A percentile compares a stretch with the other conserved stretches of the same genome.
phyloP scores from a whole-genome alignment of 305 asterid genomes.

The Salvia sclarea region DNA sequence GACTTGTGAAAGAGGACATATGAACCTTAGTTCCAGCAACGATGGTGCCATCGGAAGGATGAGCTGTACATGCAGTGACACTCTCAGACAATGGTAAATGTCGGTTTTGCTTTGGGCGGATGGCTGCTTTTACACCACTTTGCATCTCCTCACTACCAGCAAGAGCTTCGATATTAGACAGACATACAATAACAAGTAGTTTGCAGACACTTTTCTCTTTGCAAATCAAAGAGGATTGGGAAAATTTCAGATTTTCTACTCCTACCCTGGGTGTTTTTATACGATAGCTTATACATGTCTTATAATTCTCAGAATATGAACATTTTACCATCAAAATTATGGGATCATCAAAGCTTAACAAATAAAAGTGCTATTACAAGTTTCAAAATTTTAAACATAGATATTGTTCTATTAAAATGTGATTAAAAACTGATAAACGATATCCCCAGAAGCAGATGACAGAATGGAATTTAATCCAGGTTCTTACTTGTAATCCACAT shows the following conservation, averaged over 20 bases:
- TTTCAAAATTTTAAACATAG: background rate
- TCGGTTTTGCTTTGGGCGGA: conserved; percentile 51
- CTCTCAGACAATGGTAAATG: conserved; percentile 56
- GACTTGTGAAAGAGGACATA: background rate
- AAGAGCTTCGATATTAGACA: conserved; percentile 35
- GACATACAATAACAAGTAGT: background rate
- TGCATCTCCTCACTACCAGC: conserved; percentile 54
- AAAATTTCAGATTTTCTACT: background rate
- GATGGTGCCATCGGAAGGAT: conserved; percentile 76
- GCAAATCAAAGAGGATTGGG: background rate
- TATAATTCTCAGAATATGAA: background rate
- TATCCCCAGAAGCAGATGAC: conserved; percentile 9
- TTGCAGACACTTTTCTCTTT: background rate
- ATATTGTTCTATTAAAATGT: background rate
- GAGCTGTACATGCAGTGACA: conserved; percentile 75
- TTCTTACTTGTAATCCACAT: conserved; percentile 72
- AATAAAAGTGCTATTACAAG: background rate
- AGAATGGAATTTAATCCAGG: conserved; percentile 6
- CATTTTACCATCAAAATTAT: background rate
- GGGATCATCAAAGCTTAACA: background rate
- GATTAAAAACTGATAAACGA: background rate
- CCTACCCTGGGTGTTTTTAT: background rate
- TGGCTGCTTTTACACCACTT: conserved; percentile 34
- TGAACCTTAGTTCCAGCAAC: conserved; percentile 87
- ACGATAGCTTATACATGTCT: background rate